Conservation (phyloP, 352 stramenopile genomes). For the Thraustotheca clavata region DNA sequence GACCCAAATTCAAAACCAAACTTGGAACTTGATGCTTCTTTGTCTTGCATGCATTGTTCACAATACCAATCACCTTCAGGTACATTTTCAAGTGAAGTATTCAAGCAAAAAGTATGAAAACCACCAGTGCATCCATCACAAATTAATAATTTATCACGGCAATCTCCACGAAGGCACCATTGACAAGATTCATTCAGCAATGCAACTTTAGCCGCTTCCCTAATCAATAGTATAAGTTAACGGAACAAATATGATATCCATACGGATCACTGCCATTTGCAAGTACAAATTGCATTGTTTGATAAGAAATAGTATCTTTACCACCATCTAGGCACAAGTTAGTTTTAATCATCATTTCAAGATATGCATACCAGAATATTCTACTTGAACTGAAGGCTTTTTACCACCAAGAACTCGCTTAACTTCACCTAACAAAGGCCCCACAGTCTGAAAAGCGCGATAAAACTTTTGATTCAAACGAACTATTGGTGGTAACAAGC, state of each 20-base stretch:
- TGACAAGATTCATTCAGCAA: slow-evolving; percentile 79
- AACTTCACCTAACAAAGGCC: slow-evolving; percentile 51
- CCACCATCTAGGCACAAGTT: neutral
- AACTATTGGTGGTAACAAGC: slow-evolving; percentile 47
- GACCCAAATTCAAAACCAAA: slow-evolving; percentile 80
- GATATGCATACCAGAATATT: slow-evolving; percentile 29
- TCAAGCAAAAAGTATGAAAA: slow-evolving; percentile 74
- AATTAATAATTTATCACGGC: slow-evolving; percentile 67
- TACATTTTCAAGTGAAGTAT: slow-evolving; percentile 41
- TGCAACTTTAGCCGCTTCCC: slow-evolving; percentile 52
- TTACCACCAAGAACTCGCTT: slow-evolving; percentile 64
- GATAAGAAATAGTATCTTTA: slow-evolving; percentile 9
- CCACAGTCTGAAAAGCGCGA: slow-evolving; percentile 51
- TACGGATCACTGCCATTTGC: slow-evolving; percentile 71
- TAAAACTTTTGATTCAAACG: slow-evolving; percentile 61
- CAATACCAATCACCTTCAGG: slow-evolving; percentile 78
- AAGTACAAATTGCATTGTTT: slow-evolving; percentile 62
- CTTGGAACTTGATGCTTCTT: slow-evolving; percentile 34
- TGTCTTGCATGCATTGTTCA: slow-evolving; percentile 49
- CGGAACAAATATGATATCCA: slow-evolving; percentile 9
- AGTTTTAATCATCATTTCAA: neutral
- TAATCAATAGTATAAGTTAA: slow-evolving; percentile 13
- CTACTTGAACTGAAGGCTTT: slow-evolving; percentile 61
- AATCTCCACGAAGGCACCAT: slow-evolving; percentile 73
- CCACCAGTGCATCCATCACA: slow-evolving; percentile 77